phyloP scores from a whole-genome alignment of 2,329 filamentous ascomycete genomes.

The Aspergillus aculeatinus region DNA sequence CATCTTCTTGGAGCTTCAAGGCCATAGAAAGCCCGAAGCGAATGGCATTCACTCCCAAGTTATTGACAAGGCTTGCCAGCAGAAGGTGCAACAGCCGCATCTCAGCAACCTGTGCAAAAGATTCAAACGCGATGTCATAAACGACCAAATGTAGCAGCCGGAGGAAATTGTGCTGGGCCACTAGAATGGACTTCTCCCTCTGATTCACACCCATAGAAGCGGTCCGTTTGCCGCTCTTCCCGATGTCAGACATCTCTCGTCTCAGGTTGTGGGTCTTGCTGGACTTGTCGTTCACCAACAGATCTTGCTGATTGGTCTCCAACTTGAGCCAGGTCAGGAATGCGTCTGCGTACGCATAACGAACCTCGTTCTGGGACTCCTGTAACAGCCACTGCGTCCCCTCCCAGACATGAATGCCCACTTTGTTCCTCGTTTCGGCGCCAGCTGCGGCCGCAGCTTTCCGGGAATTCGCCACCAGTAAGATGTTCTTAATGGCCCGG shows the following conservation, averaged over 20 bases:
- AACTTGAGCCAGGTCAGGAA: conserved; percentile 78
- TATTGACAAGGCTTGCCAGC: conserved; percentile 69
- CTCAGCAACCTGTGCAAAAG: conserved; percentile 69
- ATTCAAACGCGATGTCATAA: conserved; percentile 83
- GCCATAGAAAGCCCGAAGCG: conserved; percentile 84
- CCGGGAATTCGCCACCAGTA: conserved; percentile 74
- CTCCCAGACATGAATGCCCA: conserved; percentile 85
- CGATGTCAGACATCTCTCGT: conserved; percentile 42
- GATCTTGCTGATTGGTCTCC: conserved; percentile 70
- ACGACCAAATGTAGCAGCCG: conserved; percentile 79
- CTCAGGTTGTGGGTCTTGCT: conserved; percentile 48
- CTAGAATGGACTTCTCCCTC: conserved; percentile 57
- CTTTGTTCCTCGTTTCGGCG: conserved; percentile 68
- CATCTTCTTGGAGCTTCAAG: conserved; percentile 81
- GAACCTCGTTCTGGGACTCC: conserved; percentile 73
- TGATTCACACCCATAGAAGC: conserved; percentile 64
- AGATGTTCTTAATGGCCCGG: conserved; percentile 75
- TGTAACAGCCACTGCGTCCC: conserved; percentile 91
- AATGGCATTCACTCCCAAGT: conserved; percentile 78
- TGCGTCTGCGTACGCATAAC: conserved; percentile 81
- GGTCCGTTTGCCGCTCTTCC: conserved; percentile 57
- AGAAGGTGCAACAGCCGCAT: conserved; percentile 75
- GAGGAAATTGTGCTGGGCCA: conserved; percentile 68
- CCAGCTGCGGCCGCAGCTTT: conserved; percentile 59
- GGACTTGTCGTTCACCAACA: conserved; percentile 61